Evolutionary conservation across 371 early-diverging fungal genomes (phyloP).

Genomic region (Fennellomyces sp.): DNA sequence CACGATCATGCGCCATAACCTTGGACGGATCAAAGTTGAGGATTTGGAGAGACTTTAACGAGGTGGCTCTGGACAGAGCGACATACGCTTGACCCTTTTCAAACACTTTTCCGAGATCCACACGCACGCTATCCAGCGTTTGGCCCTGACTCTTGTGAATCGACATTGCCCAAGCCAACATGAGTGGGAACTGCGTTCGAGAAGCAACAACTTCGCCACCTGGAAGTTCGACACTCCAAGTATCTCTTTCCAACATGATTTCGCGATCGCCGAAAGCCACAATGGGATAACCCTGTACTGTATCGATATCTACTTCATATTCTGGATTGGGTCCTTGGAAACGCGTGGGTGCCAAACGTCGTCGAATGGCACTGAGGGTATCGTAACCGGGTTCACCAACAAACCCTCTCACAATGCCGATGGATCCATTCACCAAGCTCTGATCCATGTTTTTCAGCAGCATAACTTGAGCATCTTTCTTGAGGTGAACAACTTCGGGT

Average conservation of each 20-base stretch:
- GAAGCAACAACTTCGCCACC: slow-evolving; percentile 26
- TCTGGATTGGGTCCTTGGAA: not conserved
- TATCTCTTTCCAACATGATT: not conserved
- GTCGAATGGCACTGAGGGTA: slow-evolving; percentile 1
- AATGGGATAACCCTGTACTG: slow-evolving; percentile 60
- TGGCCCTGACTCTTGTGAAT: slow-evolving; percentile 94
- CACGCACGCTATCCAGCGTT: slow-evolving; percentile 79
- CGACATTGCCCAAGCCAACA: slow-evolving; percentile 69
- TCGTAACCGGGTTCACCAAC: slow-evolving; percentile 30
- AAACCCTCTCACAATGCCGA: slow-evolving; percentile 75
- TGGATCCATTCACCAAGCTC: slow-evolving; percentile 84
- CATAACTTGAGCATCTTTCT: slow-evolving; percentile 86
- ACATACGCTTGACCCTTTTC: slow-evolving; percentile 92
- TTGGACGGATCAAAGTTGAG: slow-evolving; percentile 67
- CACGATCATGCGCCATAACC: slow-evolving; percentile 75
- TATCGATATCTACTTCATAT: not conserved
- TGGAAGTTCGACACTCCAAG: not conserved
- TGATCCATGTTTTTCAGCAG: slow-evolving; percentile 75
- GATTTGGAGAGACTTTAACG: slow-evolving; percentile 70
- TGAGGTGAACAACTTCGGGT: slow-evolving; percentile 63
- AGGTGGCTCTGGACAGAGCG: slow-evolving; percentile 80
- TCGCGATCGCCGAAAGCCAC: not conserved
- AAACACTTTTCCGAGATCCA: slow-evolving; percentile 82
- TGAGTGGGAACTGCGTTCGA: slow-evolving; percentile 67
- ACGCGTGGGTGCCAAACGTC: slow-evolving; percentile 1